phyloP scores from a whole-genome alignment of 1,139 yeast genomes.

The Pneumocystis canis region DNA sequence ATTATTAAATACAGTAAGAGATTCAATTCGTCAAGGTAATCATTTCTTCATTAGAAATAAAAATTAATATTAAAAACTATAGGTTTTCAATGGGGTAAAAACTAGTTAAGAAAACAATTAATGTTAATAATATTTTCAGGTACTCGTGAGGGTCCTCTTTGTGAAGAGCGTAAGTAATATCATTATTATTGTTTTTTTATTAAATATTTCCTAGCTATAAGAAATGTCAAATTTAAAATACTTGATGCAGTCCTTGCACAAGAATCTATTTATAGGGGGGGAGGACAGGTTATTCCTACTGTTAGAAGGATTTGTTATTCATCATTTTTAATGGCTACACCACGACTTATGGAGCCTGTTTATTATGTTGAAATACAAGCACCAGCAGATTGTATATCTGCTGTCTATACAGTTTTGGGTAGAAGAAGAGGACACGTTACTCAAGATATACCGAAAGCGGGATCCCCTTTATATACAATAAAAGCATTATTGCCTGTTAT shows the following conservation, averaged over 20 bases:
- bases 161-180: constrained; percentile 43
- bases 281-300: constrained; percentile 72
- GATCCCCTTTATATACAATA: constrained; percentile 52
- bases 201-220: constrained; percentile 28
- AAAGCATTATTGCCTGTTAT: constrained; percentile 68
- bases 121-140: constrained; percentile 41
- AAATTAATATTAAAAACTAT: neutral
- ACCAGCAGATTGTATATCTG: constrained; percentile 32
- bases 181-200: neutral
- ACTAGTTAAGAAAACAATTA: neutral
- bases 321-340: constrained; percentile 64
- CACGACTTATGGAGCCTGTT: constrained; percentile 70
- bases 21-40: constrained; percentile 49
- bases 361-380: constrained; percentile 51
- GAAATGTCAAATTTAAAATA: constrained; percentile 57
- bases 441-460: constrained; percentile 46
- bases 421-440: constrained; percentile 56
- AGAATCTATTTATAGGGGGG: constrained; percentile 36
- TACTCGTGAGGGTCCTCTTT: constrained; percentile 72
- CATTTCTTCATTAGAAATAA: neutral
- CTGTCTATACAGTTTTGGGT: constrained; percentile 39
- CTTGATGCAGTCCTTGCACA: constrained; percentile 44
- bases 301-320: constrained; percentile 73
- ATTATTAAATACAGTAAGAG: constrained; percentile 35
- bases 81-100: neutral